Conservation (phyloP, 257 asterid species). For the Haberlea rhodopensis region DNA sequence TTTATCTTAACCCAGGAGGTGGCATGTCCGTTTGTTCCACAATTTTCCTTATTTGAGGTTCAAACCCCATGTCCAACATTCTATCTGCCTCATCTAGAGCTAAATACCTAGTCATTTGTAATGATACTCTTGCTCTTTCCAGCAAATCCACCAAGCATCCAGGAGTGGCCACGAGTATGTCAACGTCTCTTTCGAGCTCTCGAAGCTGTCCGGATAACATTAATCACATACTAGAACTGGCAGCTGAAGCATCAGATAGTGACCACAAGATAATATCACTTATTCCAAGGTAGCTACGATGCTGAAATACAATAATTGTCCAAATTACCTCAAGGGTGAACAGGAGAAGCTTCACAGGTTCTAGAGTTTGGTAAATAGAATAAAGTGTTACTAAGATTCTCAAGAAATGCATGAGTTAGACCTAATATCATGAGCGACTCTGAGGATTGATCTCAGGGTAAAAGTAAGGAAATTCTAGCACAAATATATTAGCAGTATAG, state of each 20-base stretch:
- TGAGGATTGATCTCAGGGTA: too few relatives aligned
- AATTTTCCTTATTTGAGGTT: constrained; percentile 31
- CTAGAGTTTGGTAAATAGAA: neutral
- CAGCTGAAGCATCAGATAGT: neutral
- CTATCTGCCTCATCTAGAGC: constrained; percentile 34
- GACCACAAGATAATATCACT: neutral
- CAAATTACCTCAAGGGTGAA: neutral
- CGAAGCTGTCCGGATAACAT: constrained; percentile 19
- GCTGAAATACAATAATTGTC: neutral
- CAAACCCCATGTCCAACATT: constrained; percentile 35
- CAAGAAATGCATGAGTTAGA: too few relatives aligned
- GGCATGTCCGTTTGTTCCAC: constrained; percentile 35
- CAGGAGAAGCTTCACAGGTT: too few relatives aligned
- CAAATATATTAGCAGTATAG: too few relatives aligned
- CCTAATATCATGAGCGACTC: too few relatives aligned
- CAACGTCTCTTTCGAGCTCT: constrained; percentile 31
- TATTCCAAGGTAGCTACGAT: neutral
- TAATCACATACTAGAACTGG: neutral
- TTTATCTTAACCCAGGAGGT: constrained; percentile 26
- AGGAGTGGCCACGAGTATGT: constrained; percentile 32
- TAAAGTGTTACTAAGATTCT: neutral
- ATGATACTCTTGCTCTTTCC: constrained; percentile 29
- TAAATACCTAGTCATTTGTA: constrained; percentile 28
- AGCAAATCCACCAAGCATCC: constrained; percentile 31
- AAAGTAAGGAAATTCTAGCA: too few relatives aligned